Evolutionary conservation across 148 eudicot species (phyloP), one percentile per base, ranked within the genome.

Genomic region (Agrostemma githago): DNA sequence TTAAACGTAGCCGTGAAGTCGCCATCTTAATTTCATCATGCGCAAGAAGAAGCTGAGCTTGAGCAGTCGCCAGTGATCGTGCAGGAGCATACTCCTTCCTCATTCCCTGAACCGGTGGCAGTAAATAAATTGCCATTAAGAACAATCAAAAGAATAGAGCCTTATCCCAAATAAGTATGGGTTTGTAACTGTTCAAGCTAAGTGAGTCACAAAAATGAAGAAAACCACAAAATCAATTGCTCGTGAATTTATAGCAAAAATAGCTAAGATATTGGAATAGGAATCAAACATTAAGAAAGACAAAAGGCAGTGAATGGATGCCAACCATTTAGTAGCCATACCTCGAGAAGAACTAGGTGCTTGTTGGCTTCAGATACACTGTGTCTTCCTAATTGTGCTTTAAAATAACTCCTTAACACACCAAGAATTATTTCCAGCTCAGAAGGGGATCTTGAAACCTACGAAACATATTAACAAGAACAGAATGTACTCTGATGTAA

Each of bases 11-110:
- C 67, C 98, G 88, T 74, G 98, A 92, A 73, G 96, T 88, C 76
- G 98, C 97, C 98, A 95, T 95, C 86, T 87, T 89, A 61, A 95
- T 82, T 84, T 95, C 98, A 86, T 95, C 98, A 83, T 95, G 85
- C 74, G 98, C 98, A 80, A 90, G 93, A 60, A 95, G 81, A 74
- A 92, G 82, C 58, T 95, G 96, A 54, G 96, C 96, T 86, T 95
- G 98, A 83, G 89, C 81, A 71, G 76, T 83, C 69, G 98, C 97
- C 78, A 95, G 82, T 42, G 90, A 84, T 77, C 98, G 89, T 75
- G 96, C 96, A 69, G 85, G 88, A 42, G 90, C 85, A 87, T 95
- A 95, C 80, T 95, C 98, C 85, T 95, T 95, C 70, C 93, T 87
- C 96, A 92, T 87, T 68, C 85, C 84, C 98, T 94, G 42, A 43